These are phyloP conservation scores for Phytopythium helicoides DNA, from an alignment of 352 stramenopile species.

Conservation along the genomic window DNA sequence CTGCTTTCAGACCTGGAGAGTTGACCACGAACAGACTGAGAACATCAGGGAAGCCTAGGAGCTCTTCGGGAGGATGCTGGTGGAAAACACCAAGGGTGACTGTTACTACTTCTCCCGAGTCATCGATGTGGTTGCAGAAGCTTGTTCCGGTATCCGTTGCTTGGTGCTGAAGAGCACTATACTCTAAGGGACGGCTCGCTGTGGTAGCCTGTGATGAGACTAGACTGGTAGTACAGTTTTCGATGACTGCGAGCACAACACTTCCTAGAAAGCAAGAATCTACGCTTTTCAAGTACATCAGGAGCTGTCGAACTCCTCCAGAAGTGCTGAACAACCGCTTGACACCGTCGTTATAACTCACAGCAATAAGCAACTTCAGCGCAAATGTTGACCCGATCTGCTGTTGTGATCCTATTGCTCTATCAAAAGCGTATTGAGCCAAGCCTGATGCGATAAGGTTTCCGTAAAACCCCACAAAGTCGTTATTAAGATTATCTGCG, in stretches of 20 bases:
- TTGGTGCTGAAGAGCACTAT: neutral
- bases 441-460: neutral
- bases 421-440: neutral
- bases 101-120: slow-evolving; percentile 15
- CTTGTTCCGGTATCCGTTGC: slow-evolving; percentile 9
- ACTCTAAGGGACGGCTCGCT: neutral
- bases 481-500: slow-evolving; percentile 11
- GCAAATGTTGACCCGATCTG: slow-evolving; percentile 31
- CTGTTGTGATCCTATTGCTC: slow-evolving; percentile 1
- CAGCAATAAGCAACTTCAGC: slow-evolving; percentile 28
- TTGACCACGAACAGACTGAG: slow-evolving; percentile 39
- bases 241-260: slow-evolving; percentile 38
- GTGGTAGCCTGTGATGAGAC: too few relatives aligned
- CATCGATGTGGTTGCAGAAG: slow-evolving; percentile 41
- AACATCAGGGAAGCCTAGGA: slow-evolving; percentile 42
- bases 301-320: slow-evolving; percentile 20
- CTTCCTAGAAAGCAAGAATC: slow-evolving; percentile 28
- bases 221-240: slow-evolving; percentile 16
- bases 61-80: slow-evolving; percentile 26
- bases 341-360: slow-evolving; percentile 21
- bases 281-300: slow-evolving; percentile 27
- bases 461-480: neutral
- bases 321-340: slow-evolving; percentile 22
- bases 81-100: slow-evolving; percentile 39
- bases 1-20: slow-evolving; percentile 20